Base-by-base conservation (phyloP, 1,284 basidiomycete genomes). In the Cutaneotrichosporon sp. region DNA sequence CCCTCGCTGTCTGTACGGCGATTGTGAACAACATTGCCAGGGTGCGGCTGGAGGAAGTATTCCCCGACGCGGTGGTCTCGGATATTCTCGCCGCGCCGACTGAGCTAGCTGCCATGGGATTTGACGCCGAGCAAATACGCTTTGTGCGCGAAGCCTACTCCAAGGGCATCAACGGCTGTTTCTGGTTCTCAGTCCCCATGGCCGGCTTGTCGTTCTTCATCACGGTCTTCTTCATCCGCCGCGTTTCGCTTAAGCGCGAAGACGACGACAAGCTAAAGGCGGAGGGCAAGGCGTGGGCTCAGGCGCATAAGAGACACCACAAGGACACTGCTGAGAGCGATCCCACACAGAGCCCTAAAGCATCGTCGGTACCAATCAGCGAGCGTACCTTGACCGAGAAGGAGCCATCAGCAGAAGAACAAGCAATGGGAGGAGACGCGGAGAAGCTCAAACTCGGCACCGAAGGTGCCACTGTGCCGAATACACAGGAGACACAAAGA, bases 181-280 rank as follows among this genome's bases (percentile, higher is more conserved):
- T 63, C 57, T 66, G 57, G 52, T 58, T 67, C 38, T 53, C 62
- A 24, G 55, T 61, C 3, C 68, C 68, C 2, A 62, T 63, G 39
- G 56, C 61, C 4, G 68, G 59, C 7, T 14, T 67, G 6, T 54
- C 52, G 10, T 61, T 65, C 46, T 52, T 70, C 61, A 46, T 70
- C 26, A 61, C 61, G 11, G 34, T 68, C 12, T 63, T 66, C 58
- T 66, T 64, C 32, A 56, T 67, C 49, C 63, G 65, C 46, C 48
- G 52, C 45, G 58, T 64, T 17, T 39, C 52, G 4, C 52, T 70
- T 20, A 61, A 55, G n/a, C 58, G 68, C 10, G 63, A 52, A 3
- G 67, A 69, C 47, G 67, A 69, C 31, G 62, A 49, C 3, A 49
- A 54, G 44, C 51, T 62, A 44, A 68, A 66, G 52, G 61, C 53